Conservation (phyloP, 306 rosid genomes). For the Lithocarpus polystachyus region DNA sequence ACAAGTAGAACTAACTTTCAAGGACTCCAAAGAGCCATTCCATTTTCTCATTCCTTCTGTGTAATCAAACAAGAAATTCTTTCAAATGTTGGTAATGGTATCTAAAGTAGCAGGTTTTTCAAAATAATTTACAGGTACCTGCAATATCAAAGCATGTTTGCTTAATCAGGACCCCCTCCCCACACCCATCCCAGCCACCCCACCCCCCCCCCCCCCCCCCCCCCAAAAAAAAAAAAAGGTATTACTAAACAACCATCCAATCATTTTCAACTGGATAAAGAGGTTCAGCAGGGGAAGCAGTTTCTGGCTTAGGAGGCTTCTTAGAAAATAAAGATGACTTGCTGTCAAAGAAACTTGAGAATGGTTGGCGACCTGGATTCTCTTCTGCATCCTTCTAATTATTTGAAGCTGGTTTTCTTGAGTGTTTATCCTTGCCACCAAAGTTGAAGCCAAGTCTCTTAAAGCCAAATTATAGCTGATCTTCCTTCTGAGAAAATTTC, state of each 20-base stretch:
- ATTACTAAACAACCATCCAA: slow-evolving; percentile 49
- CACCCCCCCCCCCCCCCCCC: no score
- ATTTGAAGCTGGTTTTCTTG: slow-evolving; percentile 38
- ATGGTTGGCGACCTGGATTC: slow-evolving; percentile 52
- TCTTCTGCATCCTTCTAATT: slow-evolving; percentile 41
- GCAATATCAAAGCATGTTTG: slow-evolving; percentile 17
- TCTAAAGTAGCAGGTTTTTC: neutral
- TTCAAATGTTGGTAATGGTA: slow-evolving; percentile 10
- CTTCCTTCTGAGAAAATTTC: slow-evolving; percentile 72
- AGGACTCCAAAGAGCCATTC: neutral
- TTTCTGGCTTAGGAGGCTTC: slow-evolving; percentile 62
- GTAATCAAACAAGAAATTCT: slow-evolving; percentile 15
- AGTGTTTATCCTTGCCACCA: slow-evolving; percentile 56
- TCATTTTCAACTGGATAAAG: slow-evolving; percentile 32
- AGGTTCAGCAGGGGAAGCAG: slow-evolving; percentile 30
- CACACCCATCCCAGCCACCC: no score
- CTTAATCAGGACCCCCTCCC: neutral
- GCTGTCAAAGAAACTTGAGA: slow-evolving; percentile 76
- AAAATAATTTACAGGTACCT: slow-evolving; percentile 56
- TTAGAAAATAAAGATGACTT: slow-evolving; percentile 77
- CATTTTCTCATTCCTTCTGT: slow-evolving; percentile 11
- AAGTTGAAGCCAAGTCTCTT: slow-evolving; percentile 71
- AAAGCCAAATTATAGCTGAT: slow-evolving; percentile 50
- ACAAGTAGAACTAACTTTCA: neutral
- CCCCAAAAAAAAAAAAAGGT: neutral